A percentile compares a stretch with the other conserved stretches of the same genome.
These are phyloP conservation scores for Silene vulgaris DNA, from an alignment of 179 eudicot species.

Conservation along the genomic window DNA sequence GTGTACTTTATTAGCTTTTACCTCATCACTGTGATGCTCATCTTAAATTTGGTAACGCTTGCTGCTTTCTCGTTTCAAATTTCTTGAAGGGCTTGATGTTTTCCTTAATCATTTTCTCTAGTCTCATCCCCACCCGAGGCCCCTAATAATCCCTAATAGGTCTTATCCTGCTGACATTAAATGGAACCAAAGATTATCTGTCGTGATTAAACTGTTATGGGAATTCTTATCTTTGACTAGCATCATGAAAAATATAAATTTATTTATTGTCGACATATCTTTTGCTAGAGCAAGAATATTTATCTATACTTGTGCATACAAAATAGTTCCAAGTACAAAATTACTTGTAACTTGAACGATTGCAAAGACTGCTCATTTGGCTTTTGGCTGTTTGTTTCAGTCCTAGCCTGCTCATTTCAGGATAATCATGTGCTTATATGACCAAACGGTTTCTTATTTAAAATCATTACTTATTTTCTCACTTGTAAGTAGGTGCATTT, in stretches of 20 bases:
- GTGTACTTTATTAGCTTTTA: slow-evolving; percentile 84
- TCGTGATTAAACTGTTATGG: background rate
- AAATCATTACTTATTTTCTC: background rate
- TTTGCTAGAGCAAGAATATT: background rate
- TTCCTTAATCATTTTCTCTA: background rate
- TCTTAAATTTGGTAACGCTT: slow-evolving; percentile 80
- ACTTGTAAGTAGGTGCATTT: background rate
- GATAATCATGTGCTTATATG: background rate
- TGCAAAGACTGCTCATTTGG: background rate
- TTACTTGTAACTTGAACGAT: background rate
- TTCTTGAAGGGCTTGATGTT: background rate
- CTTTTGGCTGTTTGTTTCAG: background rate
- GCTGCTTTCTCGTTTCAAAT: slow-evolving; percentile 4
- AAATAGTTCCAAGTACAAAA: background rate
- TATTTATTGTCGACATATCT: background rate
- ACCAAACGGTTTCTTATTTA: background rate
- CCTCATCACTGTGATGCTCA: slow-evolving; percentile 69
- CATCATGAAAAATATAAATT: background rate
- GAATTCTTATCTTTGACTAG: too few relatives aligned
- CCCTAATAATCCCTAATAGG: background rate
- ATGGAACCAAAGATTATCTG: background rate
- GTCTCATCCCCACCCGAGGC: background rate
- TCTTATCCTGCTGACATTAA: background rate
- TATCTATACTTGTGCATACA: background rate
- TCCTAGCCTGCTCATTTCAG: background rate